These are phyloP conservation scores for Saccharomycopsis sp. DNA, from an alignment of 805 yeast genomes.

Conservation along the genomic window DNA sequence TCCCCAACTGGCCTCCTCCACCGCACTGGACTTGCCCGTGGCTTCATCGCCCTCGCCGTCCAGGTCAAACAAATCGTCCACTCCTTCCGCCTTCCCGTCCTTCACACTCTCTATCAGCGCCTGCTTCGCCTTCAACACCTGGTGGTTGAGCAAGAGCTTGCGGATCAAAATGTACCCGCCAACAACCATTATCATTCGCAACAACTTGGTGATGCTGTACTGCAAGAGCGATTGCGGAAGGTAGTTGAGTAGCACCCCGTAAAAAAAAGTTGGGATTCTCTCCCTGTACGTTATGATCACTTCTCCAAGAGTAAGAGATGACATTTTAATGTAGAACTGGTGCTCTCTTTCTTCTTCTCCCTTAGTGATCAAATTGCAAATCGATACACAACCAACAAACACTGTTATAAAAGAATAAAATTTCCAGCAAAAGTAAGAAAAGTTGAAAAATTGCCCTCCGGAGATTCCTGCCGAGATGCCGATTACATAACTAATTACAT, in stretches of 20 bases:
- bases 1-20: conserved; percentile 19
- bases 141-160: conserved; percentile 13
- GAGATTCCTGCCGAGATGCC: no score
- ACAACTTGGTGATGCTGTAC: conserved; percentile 11
- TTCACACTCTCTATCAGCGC: conserved; percentile 3
- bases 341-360: not conserved
- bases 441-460: not conserved
- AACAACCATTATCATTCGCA: conserved; percentile 11
- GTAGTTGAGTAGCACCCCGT: conserved; percentile 3
- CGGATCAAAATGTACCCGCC: conserved; percentile 18
- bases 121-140: conserved; percentile 12
- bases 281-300: conserved; percentile 2
- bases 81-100: conserved; percentile 7
- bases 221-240: conserved; percentile 15
- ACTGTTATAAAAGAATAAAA: no score
- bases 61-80: conserved; percentile 14
- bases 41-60: conserved; percentile 6
- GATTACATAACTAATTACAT: no score
- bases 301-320: conserved; percentile 7
- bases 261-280: conserved; percentile 15
- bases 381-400: no score
- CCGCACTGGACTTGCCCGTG: conserved; percentile 3
- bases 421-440: not conserved
- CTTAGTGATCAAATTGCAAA: not conserved
- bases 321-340: not conserved